These are phyloP conservation scores for Backusella psychrophila DNA, from an alignment of 192 early-diverging fungal species.

Conservation along the genomic window DNA sequence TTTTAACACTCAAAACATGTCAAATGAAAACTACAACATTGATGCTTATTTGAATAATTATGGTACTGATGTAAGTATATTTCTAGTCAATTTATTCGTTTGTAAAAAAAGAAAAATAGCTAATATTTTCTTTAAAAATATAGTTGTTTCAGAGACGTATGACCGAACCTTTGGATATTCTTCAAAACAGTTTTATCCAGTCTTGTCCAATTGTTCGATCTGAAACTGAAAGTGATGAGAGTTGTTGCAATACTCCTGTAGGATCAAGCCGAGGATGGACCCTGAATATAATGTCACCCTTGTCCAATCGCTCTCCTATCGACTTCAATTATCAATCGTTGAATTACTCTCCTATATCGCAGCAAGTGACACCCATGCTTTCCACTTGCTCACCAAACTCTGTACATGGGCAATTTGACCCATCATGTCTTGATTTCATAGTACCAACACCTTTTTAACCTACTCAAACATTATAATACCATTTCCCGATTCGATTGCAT, in stretches of 20 bases:
- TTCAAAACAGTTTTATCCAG: background rate
- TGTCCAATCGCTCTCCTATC: conserved; percentile 1
- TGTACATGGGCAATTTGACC: background rate
- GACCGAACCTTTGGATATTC: conserved; percentile 2
- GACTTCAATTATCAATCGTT: background rate
- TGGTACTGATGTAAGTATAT: background rate
- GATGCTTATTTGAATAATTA: conserved; percentile 1
- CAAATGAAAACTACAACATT: background rate
- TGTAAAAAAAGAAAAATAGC: background rate
- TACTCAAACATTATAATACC: background rate
- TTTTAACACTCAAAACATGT: background rate
- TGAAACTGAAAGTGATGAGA: background rate
- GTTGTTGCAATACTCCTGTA: background rate
- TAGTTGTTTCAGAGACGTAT: conserved; percentile 7
- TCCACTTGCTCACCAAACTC: conserved; percentile 3
- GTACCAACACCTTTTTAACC: background rate
- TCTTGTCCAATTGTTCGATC: background rate
- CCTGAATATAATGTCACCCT: background rate
- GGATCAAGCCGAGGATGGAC: conserved; percentile 2
- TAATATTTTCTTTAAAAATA: background rate
- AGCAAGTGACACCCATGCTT: conserved; percentile 13
- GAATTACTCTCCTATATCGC: conserved; percentile 4
- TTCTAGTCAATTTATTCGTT: background rate
- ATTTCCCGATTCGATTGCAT: background rate
- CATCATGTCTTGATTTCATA: background rate